Conservation (phyloP, 495 filamentous ascomycete species). For the Xylaria cubensis region DNA sequence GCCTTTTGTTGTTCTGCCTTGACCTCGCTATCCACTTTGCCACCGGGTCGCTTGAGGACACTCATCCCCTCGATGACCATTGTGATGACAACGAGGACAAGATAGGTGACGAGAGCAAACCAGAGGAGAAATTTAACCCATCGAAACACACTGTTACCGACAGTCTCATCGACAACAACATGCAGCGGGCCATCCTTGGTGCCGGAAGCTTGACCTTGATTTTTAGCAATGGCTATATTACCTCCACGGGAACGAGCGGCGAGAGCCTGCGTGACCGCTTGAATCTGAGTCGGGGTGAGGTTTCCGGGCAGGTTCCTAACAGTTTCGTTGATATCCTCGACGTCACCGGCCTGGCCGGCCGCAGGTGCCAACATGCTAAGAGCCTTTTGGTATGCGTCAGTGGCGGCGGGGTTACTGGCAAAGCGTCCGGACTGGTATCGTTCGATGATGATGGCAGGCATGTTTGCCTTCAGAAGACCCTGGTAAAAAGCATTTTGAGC, state of each 20-base stretch:
- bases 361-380: conserved; percentile 64
- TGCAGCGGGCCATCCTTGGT: conserved; percentile 83
- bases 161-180: conserved; percentile 93
- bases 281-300: conserved; percentile 69
- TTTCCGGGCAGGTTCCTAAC: conserved; percentile 41
- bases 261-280: conserved; percentile 87
- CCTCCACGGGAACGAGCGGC: conserved; percentile 75
- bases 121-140: conserved; percentile 86
- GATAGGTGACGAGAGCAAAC: conserved; percentile 77
- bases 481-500: conserved; percentile 94
- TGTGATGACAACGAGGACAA: conserved; percentile 75
- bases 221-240: conserved; percentile 62
- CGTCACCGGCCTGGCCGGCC: conserved; percentile 39
- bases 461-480: conserved; percentile 85
- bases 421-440: conserved; percentile 85
- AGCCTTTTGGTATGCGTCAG: conserved; percentile 76
- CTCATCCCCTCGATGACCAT: conserved; percentile 80
- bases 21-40: conserved; percentile 74
- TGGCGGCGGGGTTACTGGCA: conserved; percentile 75
- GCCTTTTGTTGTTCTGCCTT: conserved; percentile 89
- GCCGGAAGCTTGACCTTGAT: conserved; percentile 55
- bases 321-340: conserved; percentile 38
- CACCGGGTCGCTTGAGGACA: conserved; percentile 77
- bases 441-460: conserved; percentile 90
- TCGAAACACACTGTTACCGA: conserved; percentile 78